Percentiles rank a stretch among this genome's conserved stretches.
Conservation (phyloP, 305 asterid genomes). For the Fraxinus ornus region DNA sequence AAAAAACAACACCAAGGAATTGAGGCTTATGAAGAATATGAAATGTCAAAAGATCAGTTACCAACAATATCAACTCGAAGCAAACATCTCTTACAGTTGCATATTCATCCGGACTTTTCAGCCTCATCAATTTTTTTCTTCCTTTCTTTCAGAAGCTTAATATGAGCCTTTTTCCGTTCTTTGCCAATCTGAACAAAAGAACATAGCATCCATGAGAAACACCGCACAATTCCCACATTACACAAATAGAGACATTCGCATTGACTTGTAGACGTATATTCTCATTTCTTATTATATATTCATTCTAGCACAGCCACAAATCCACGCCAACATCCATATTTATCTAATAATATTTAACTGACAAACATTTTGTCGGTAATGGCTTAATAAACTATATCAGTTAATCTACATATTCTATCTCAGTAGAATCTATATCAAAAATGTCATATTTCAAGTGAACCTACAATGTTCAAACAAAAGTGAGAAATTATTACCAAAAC, state of each 20-base stretch:
- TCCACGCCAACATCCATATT: not conserved
- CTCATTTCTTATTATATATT: not conserved
- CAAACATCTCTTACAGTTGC: not conserved
- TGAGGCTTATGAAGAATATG: not conserved
- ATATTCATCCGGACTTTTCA: constrained; percentile 27
- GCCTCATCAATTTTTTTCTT: constrained; percentile 48
- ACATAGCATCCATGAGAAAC: not conserved
- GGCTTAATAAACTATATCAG: not conserved
- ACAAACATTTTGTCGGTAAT: not conserved
- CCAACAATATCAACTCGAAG: not conserved
- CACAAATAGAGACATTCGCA: not conserved
- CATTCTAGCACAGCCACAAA: not conserved
- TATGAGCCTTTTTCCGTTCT: constrained; percentile 38
- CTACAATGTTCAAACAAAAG: not conserved
- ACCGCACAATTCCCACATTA: not conserved
- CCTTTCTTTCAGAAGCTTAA: constrained; percentile 42
- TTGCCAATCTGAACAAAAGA: constrained; percentile 49
- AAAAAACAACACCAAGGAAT: not conserved
- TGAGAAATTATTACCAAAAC: not conserved
- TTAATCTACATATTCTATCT: not conserved
- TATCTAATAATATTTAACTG: not conserved
- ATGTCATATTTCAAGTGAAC: not conserved
- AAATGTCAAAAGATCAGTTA: not conserved
- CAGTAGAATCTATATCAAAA: not conserved
- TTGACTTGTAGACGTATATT: not conserved